Evolutionary conservation across 441 rosid species (phyloP).

Genomic region (Aquilaria agallochum): DNA sequence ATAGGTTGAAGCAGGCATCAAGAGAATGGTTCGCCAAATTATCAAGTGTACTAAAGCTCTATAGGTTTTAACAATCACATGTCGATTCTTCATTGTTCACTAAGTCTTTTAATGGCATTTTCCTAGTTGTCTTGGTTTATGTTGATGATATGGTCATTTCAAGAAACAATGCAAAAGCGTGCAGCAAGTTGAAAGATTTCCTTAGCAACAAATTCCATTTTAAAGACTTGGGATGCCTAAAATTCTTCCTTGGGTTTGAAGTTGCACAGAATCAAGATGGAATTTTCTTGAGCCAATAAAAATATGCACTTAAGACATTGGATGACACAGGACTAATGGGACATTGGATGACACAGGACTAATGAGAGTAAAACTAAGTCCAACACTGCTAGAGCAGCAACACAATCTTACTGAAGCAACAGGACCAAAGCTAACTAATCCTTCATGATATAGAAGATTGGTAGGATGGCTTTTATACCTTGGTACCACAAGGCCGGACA

Average conservation of each 20-base stretch:
- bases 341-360: no score
- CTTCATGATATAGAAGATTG: neutral
- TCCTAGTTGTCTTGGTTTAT: neutral
- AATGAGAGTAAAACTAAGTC: no score
- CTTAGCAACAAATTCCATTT: neutral
- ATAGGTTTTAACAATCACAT: neutral
- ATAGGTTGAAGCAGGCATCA: neutral
- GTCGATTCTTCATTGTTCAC: neutral
- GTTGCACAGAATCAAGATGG: neutral
- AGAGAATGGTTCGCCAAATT: neutral
- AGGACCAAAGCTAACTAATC: neutral
- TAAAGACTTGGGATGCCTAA: neutral
- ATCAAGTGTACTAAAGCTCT: neutral
- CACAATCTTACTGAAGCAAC: no score
- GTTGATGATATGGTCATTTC: neutral
- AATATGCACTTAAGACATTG: neutral
- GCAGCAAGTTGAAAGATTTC: no score
- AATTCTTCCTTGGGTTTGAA: neutral
- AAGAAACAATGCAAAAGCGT: neutral
- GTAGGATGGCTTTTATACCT: neutral
- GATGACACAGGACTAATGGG: no score
- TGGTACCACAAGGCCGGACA: neutral
- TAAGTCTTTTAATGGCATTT: neutral
- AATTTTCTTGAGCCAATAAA: neutral
- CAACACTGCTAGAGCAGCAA: no score